Base-by-base conservation (phyloP, 495 filamentous ascomycete species). In the Penicillium diatomitis region DNA sequence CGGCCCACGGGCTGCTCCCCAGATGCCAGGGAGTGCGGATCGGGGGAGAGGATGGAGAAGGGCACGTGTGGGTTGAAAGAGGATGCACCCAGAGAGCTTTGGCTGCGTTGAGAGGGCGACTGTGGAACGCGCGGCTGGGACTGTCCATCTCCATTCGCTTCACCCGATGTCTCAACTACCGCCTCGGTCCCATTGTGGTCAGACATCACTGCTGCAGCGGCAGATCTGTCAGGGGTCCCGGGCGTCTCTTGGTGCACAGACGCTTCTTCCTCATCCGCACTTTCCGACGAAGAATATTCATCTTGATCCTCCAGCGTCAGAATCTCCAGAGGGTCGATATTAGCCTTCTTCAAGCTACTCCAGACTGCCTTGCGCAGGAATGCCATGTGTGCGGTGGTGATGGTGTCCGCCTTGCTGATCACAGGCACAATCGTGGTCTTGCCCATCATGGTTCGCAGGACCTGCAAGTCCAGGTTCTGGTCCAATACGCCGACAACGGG, bases 351-450 rank as follows among this genome's bases (percentile, higher is more conserved):
- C 36, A 98, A 73, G 52, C 86, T 91, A 40, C 83, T 81, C 80
- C 86, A 94, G 10, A 98, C 92, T 1, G 87, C 83, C 65, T 84
- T 86, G 72, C 92, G 96, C 40, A 98, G 80, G 61, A 86, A 81
- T n/a, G 74, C 70, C 92, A 98, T 96, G 67, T 98, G 92, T 29
- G 86, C 82, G 3, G 83, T 81, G 38, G 92, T 97, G 55, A 97
- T 87, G 9, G 89, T 97, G 64, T 98, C 92, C 34, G 92, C 94
- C 70, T 98, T 98, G 60, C 89, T 87, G 65, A 98, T 90, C 36
- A 98, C 86, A 0, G 92, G 92, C 32, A 98, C 87, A 44, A 97
- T 88, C 0, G 88, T 95, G 0, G 94, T 96, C 73, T 96, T 98
- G 55, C 90, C 90, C 61, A 92, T 82, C 34, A 98, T 75, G 11